A percentile compares a stretch with the other conserved stretches of the same genome.
Conservation (phyloP, 192 early-diverging fungal species). For the Obelidium mucronatum region DNA sequence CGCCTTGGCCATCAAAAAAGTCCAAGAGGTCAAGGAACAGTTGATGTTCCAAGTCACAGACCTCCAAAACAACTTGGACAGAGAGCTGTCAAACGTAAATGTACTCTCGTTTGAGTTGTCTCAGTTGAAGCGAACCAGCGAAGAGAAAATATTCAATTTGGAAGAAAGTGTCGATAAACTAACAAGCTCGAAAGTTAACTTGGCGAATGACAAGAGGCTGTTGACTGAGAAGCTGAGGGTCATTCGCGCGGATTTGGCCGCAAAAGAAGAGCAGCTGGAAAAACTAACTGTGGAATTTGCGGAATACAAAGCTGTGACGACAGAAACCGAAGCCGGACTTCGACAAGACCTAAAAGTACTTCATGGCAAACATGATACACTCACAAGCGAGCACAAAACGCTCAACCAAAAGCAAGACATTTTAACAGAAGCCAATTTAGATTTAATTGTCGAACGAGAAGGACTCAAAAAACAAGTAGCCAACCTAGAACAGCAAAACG, state of each 20-base stretch:
- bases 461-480: slow-evolving; percentile 33
- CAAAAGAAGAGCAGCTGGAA: slow-evolving; percentile 52
- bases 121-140: slow-evolving; percentile 50
- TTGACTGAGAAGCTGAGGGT: slow-evolving; percentile 56
- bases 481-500: slow-evolving; percentile 30
- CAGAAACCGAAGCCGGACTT: slow-evolving; percentile 35
- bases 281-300: slow-evolving; percentile 40
- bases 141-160: slow-evolving; percentile 51
- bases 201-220: slow-evolving; percentile 58
- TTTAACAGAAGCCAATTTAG: slow-evolving; percentile 40
- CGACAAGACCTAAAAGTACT: slow-evolving; percentile 34
- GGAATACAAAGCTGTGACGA: slow-evolving; percentile 31
- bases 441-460: slow-evolving; percentile 38
- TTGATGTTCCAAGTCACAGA: slow-evolving; percentile 67
- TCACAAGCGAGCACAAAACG: slow-evolving; percentile 41
- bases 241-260: slow-evolving; percentile 46
- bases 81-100: slow-evolving; percentile 56
- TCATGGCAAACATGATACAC: slow-evolving; percentile 9
- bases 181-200: slow-evolving; percentile 45
- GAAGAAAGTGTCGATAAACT: slow-evolving; percentile 60
- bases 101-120: slow-evolving; percentile 56
- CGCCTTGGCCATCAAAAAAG: slow-evolving; percentile 42
- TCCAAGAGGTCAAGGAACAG: slow-evolving; percentile 63
- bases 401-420: slow-evolving; percentile 43
- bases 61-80: slow-evolving; percentile 59